These are phyloP conservation scores for Globisporangium heterothallicum DNA, from an alignment of 352 stramenopile genomes.

Conservation along the genomic window DNA sequence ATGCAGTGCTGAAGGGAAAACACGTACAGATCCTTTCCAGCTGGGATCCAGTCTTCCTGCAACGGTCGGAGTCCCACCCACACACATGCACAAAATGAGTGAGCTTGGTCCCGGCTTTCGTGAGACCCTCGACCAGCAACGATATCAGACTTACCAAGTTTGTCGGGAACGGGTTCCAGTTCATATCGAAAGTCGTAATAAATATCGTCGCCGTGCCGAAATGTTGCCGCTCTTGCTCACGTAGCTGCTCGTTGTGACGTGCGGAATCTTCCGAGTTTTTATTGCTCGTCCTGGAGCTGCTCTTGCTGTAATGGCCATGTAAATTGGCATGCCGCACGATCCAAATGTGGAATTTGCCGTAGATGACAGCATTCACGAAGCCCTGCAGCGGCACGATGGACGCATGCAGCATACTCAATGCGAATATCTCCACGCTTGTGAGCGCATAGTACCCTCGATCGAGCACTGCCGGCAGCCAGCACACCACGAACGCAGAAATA, in stretches of 20 bases:
- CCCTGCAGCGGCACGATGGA: constrained; percentile 78
- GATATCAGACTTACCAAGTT: constrained; percentile 35
- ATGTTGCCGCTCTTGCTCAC: constrained; percentile 46
- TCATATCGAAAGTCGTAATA: constrained; percentile 80
- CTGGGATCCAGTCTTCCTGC: constrained; percentile 66
- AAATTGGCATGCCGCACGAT: constrained; percentile 55
- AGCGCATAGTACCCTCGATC: constrained; percentile 62
- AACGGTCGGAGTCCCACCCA: no score
- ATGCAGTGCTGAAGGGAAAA: constrained; percentile 77
- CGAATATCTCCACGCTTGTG: constrained; percentile 48
- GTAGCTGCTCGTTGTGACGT: constrained; percentile 25
- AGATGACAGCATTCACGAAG: constrained; percentile 84
- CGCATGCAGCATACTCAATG: constrained; percentile 62
- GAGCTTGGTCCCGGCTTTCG: no score
- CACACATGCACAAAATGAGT: neutral
- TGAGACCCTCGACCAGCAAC: neutral
- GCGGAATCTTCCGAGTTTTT: constrained; percentile 41
- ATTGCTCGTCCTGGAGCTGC: constrained; percentile 29
- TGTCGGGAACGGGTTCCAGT: constrained; percentile 56
- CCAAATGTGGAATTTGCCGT: constrained; percentile 83
- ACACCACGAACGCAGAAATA: constrained; percentile 76
- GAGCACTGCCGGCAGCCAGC: constrained; percentile 62
- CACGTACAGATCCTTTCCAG: constrained; percentile 75
- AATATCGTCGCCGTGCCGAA: constrained; percentile 75
- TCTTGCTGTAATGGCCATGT: constrained; percentile 22